These are phyloP conservation scores for Pichia exigua DNA, from an alignment of 805 yeast species.

Conservation along the genomic window DNA sequence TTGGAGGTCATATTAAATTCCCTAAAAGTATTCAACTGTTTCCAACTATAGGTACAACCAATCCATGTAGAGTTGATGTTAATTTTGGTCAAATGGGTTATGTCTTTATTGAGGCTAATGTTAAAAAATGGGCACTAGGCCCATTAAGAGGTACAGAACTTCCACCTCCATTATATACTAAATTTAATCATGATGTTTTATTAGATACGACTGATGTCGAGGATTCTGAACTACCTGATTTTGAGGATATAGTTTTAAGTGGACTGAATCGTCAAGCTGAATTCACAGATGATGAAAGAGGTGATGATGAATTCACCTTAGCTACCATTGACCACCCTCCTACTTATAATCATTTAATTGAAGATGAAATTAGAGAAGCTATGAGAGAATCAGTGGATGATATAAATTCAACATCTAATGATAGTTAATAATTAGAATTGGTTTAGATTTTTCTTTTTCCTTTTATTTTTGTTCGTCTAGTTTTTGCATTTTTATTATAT, in stretches of 20 bases:
- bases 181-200: slow-evolving; percentile 68
- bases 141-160: slow-evolving; percentile 80
- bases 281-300: slow-evolving; percentile 8
- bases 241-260: slow-evolving; percentile 33
- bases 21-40: slow-evolving; percentile 64
- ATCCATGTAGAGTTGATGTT: slow-evolving; percentile 75
- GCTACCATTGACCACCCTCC: slow-evolving; percentile 17
- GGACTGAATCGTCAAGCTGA: slow-evolving; percentile 6
- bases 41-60: slow-evolving; percentile 77
- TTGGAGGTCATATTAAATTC: slow-evolving; percentile 72
- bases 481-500: background rate
- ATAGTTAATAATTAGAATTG: background rate
- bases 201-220: slow-evolving; percentile 54
- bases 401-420: background rate
- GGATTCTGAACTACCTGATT: slow-evolving; percentile 50
- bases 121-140: slow-evolving; percentile 94
- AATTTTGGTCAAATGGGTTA: slow-evolving; percentile 90
- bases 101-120: slow-evolving; percentile 87
- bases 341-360: slow-evolving; percentile 12
- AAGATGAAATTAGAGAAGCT: slow-evolving; percentile 14
- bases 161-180: slow-evolving; percentile 90
- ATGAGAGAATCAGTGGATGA: slow-evolving; percentile 2
- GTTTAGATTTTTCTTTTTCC: background rate
- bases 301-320: slow-evolving; percentile 23
- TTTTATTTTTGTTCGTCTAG: background rate